phyloP scores from a whole-genome alignment of 768 basidiomycete genomes.

The Mycena vitilis region DNA sequence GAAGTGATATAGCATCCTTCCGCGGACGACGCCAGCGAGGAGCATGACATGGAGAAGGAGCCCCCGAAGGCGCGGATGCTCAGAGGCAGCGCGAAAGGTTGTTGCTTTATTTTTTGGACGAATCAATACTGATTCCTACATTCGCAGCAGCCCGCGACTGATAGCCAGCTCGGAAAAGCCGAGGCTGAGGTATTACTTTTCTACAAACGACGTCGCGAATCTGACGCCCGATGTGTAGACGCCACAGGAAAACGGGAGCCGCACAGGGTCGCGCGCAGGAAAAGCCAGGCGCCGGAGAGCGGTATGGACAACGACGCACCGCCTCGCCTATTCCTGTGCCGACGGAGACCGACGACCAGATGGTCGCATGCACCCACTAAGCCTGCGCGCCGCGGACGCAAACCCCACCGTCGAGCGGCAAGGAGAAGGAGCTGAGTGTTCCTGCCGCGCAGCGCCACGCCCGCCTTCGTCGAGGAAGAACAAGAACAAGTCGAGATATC shows the following conservation, averaged over 20 bases:
- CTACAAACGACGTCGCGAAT: too few species aligned
- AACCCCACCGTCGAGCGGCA: slow-evolving; percentile 25
- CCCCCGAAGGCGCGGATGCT: slow-evolving; percentile 2
- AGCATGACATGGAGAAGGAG: slow-evolving; percentile 41
- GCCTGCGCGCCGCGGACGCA: slow-evolving; percentile 14
- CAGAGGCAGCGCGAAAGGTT: slow-evolving; percentile 6
- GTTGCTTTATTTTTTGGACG: neutral
- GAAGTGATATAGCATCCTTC: neutral
- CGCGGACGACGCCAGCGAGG: neutral
- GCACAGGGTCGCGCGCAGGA: neutral
- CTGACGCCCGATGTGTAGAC: neutral
- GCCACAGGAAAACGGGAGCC: neutral
- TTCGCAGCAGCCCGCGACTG: slow-evolving; percentile 34
- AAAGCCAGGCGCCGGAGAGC: slow-evolving; percentile 14
- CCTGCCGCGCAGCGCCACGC: slow-evolving; percentile 2
- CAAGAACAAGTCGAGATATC: slow-evolving; percentile 14
- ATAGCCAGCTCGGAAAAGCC: too few species aligned
- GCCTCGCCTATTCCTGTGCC: neutral
- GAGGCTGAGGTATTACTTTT: too few species aligned
- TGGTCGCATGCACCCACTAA: slow-evolving; percentile 16
- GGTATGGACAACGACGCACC: slow-evolving; percentile 22
- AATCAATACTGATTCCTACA: slow-evolving; percentile 36
- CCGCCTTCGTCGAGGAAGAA: slow-evolving; percentile 11
- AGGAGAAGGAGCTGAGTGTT: slow-evolving; percentile 4
- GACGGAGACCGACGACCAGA: slow-evolving; percentile 19